These are phyloP conservation scores for Suillus plorans DNA, from an alignment of 768 basidiomycete genomes.

Conservation along the genomic window DNA sequence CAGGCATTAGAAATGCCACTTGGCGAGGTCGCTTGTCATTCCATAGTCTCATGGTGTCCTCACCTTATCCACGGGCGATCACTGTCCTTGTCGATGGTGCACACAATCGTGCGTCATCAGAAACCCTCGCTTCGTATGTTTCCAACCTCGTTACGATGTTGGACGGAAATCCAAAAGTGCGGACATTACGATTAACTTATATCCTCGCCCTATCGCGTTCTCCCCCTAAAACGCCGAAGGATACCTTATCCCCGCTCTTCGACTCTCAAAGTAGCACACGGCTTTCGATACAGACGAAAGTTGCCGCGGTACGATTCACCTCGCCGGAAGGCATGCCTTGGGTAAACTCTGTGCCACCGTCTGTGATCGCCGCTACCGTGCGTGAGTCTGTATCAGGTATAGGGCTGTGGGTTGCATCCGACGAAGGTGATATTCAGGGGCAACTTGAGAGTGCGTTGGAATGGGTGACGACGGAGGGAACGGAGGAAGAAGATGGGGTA, in stretches of 20 bases:
- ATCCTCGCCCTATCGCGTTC: conserved; percentile 84
- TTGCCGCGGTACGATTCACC: conserved; percentile 64
- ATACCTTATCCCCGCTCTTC: conserved; percentile 72
- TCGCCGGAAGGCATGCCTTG: conserved; percentile 94
- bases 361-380: conserved; percentile 49
- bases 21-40: conserved; percentile 91
- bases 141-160: conserved; percentile 33
- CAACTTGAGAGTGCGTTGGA: conserved; percentile 50
- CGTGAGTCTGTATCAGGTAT: conserved; percentile 41
- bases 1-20: conserved; percentile 55
- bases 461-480: conserved; percentile 30
- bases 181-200: conserved; percentile 53
- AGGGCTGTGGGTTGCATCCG: conserved; percentile 44
- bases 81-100: conserved; percentile 86
- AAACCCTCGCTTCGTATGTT: conserved; percentile 62
- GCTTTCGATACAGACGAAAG: conserved; percentile 34
- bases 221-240: conserved; percentile 75
- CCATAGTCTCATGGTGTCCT: conserved; percentile 31
- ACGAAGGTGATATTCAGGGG: conserved; percentile 30
- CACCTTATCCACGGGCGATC: conserved; percentile 25
- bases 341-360: conserved; percentile 65
- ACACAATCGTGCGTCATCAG: conserved; percentile 83
- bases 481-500: conserved; percentile 12
- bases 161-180: conserved; percentile 16
- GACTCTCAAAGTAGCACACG: conserved; percentile 32